phyloP scores from a whole-genome alignment of 345 rosid species.

The Iberis pinnata region DNA sequence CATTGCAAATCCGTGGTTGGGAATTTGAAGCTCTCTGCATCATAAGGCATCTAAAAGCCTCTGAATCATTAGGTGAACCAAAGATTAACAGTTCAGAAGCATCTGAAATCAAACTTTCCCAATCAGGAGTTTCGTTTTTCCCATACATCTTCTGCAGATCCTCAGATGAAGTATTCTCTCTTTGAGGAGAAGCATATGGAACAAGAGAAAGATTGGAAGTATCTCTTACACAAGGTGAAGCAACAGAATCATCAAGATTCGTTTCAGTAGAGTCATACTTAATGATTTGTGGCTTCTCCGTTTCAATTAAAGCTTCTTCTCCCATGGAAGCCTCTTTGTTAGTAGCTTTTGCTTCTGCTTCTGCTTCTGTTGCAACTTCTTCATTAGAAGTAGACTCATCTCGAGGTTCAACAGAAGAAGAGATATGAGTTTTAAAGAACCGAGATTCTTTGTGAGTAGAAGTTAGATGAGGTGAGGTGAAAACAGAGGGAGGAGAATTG shows the following conservation, averaged over 20 bases:
- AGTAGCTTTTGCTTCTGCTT: conserved; percentile 29
- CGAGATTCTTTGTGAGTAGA: conserved; percentile 74
- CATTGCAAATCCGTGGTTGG: conserved; percentile 23
- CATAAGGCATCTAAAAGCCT: conserved; percentile 54
- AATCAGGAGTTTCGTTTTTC: conserved; percentile 40
- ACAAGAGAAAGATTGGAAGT: conserved; percentile 29
- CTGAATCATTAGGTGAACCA: conserved; percentile 57
- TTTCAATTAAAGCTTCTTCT: conserved; percentile 38
- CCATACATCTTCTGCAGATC: conserved; percentile 31
- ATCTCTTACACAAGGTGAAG: conserved; percentile 18
- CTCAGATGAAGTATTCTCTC: conserved; percentile 31
- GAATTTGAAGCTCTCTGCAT: conserved; percentile 50
- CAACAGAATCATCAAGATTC: conserved; percentile 39
- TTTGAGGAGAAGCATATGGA: conserved; percentile 30
- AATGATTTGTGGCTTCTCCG: conserved; percentile 37
- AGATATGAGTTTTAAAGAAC: conserved; percentile 49
- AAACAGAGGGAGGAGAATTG: conserved; percentile 68
- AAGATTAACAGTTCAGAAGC: conserved; percentile 49
- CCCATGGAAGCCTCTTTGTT: conserved; percentile 31
- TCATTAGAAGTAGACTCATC: conserved; percentile 26
- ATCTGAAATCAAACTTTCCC: conserved; percentile 51
- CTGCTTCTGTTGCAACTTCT: conserved; percentile 19
- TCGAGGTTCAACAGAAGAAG: conserved; percentile 29
- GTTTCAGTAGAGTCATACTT: conserved; percentile 36
- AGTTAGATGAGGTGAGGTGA: conserved; percentile 85